Evolutionary conservation across 2,329 filamentous ascomycete genomes (phyloP).

Genomic region (Colletotrichum sp.): DNA sequence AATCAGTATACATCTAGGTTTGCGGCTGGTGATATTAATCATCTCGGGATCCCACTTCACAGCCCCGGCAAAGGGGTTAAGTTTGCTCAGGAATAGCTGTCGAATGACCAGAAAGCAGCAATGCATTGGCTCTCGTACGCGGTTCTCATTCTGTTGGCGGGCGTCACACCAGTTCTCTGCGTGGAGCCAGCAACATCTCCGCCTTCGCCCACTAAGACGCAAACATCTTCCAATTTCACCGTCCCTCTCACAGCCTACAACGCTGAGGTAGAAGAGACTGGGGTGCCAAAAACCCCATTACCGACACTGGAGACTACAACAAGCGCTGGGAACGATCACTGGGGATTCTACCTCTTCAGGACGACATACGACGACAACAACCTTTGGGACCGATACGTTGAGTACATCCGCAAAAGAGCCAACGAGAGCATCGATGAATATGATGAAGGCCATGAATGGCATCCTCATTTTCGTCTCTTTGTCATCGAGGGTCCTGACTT

Average conservation of each 20-base stretch:
- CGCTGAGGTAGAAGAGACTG: background rate
- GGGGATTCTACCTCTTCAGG: background rate
- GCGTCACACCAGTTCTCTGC: background rate
- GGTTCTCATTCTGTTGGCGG: background rate
- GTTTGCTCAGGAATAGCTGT: background rate
- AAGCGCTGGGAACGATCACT: background rate
- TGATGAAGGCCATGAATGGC: background rate
- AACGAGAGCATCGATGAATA: background rate
- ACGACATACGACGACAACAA: background rate
- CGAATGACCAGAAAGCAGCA: background rate
- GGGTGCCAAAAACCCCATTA: background rate
- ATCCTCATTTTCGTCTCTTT: background rate
- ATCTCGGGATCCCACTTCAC: background rate
- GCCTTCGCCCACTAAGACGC: background rate
- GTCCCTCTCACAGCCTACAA: background rate
- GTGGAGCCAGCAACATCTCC: background rate
- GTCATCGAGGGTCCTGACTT: background rate
- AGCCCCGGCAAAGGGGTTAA: rapidly evolving
- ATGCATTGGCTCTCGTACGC: background rate
- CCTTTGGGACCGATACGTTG: background rate
- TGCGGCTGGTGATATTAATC: background rate
- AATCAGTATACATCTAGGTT: background rate
- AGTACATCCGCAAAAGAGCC: background rate
- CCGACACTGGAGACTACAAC: background rate
- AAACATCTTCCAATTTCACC: background rate